phyloP scores from a whole-genome alignment of 2,329 filamentous ascomycete species.

The Ceratocystis harringtonii region DNA sequence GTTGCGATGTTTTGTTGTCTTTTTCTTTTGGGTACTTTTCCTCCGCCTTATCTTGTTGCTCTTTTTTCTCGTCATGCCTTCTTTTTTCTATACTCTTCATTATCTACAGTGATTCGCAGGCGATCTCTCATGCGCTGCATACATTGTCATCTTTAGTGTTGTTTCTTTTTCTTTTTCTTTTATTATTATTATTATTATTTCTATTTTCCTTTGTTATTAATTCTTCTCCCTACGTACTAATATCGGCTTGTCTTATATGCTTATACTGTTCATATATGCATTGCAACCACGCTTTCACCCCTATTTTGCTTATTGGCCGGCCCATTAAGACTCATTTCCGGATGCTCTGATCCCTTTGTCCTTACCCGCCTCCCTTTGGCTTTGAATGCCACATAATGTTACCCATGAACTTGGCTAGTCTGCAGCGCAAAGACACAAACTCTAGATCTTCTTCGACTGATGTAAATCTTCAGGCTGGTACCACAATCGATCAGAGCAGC shows the following conservation, averaged over 20 bases:
- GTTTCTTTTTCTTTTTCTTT: background rate
- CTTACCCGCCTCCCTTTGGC: background rate
- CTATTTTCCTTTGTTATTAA: background rate
- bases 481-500: background rate
- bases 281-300: too few species aligned
- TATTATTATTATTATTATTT: background rate
- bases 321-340: background rate
- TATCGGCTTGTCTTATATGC: too few species aligned
- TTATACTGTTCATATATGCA: too few species aligned
- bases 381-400: conserved; percentile 1
- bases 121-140: background rate
- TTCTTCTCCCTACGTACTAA: background rate
- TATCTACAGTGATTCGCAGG: conserved; percentile 1
- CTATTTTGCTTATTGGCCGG: background rate
- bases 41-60: conserved; percentile 10
- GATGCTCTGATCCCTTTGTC: background rate
- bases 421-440: background rate
- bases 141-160: background rate
- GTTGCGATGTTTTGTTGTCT: background rate
- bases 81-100: background rate
- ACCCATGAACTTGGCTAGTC: background rate
- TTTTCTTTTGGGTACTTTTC: conserved; percentile 13
- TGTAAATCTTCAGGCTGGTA: background rate
- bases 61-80: conserved; percentile 8
- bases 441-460: background rate